phyloP scores from a whole-genome alignment of 2,329 filamentous ascomycete genomes.

The Arthroderma sp. region DNA sequence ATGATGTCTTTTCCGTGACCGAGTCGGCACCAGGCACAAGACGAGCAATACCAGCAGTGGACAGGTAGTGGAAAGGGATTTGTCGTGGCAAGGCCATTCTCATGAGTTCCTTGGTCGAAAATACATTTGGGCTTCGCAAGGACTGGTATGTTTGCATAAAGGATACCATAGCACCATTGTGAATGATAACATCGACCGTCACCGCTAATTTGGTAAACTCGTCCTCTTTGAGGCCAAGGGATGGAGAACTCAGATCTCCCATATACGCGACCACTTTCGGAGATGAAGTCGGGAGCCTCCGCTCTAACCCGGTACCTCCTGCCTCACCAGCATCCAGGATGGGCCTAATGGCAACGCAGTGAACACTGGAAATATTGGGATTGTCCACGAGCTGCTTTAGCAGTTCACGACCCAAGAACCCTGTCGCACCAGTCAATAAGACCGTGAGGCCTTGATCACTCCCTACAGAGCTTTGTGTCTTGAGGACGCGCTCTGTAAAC shows the following conservation, averaged over 20 bases:
- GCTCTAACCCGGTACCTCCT: background rate
- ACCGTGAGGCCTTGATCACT: background rate
- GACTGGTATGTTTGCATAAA: slow-evolving; percentile 18
- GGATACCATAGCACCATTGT: slow-evolving; percentile 34
- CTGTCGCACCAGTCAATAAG: slow-evolving; percentile 18
- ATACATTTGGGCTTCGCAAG: slow-evolving; percentile 16
- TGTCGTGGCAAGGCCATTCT: slow-evolving; percentile 9
- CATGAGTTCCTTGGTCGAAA: slow-evolving; percentile 15
- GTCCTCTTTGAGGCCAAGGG: slow-evolving; percentile 28
- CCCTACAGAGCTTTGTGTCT: background rate
- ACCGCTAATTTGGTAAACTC: slow-evolving; percentile 17
- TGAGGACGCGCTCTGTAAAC: background rate
- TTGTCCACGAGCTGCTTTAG: slow-evolving; percentile 24
- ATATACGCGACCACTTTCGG: slow-evolving; percentile 22
- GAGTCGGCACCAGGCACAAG: slow-evolving; percentile 14
- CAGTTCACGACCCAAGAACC: slow-evolving; percentile 29
- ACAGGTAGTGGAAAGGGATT: slow-evolving; percentile 23
- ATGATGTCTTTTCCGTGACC: slow-evolving; percentile 11
- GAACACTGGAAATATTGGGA: slow-evolving; percentile 22
- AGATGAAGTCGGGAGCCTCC: background rate
- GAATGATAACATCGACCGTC: slow-evolving; percentile 38
- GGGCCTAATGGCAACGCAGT: slow-evolving; percentile 30
- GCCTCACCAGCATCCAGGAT: slow-evolving; percentile 1
- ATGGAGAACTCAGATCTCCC: slow-evolving; percentile 25
- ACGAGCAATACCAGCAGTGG: slow-evolving; percentile 19